Conservation (phyloP, 176 grass and related monocot species). For the Dendrocalamus sinicus region DNA sequence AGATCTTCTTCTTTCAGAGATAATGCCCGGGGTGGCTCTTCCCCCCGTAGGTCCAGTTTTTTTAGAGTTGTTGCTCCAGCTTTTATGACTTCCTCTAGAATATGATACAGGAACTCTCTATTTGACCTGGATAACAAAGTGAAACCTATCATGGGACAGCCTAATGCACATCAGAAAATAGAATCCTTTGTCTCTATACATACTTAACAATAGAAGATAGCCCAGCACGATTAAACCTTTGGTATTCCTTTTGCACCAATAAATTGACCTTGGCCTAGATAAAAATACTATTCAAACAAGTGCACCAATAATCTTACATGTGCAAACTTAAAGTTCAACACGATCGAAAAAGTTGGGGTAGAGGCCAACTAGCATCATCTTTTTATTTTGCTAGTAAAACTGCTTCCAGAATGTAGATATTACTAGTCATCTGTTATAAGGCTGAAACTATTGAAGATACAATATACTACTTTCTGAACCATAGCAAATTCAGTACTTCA, state of each 20-base stretch:
- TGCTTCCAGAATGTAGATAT: background rate
- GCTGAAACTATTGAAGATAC: background rate
- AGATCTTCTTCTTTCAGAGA: no score
- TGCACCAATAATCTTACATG: background rate
- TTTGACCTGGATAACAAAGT: constrained; percentile 63
- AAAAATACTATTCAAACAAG: background rate
- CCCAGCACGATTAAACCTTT: background rate
- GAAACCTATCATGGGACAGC: constrained; percentile 16
- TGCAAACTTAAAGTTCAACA: constrained; percentile 10
- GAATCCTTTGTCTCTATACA: background rate
- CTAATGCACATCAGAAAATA: background rate
- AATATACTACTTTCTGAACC: background rate
- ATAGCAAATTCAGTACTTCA: background rate
- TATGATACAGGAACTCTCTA: constrained; percentile 87
- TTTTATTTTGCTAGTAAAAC: background rate
- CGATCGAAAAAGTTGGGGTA: background rate
- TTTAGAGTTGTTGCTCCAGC: constrained; percentile 95
- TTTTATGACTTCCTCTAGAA: constrained; percentile 94
- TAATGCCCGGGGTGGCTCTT: no score
- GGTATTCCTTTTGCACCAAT: constrained; percentile 1
- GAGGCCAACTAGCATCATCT: background rate
- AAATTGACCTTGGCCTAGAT: background rate
- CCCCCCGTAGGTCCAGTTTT: no score
- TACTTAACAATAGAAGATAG: background rate
- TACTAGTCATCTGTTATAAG: background rate